These are phyloP conservation scores for Arthrocladium fulminans DNA, from an alignment of 2,329 filamentous ascomycete genomes.

Conservation along the genomic window DNA sequence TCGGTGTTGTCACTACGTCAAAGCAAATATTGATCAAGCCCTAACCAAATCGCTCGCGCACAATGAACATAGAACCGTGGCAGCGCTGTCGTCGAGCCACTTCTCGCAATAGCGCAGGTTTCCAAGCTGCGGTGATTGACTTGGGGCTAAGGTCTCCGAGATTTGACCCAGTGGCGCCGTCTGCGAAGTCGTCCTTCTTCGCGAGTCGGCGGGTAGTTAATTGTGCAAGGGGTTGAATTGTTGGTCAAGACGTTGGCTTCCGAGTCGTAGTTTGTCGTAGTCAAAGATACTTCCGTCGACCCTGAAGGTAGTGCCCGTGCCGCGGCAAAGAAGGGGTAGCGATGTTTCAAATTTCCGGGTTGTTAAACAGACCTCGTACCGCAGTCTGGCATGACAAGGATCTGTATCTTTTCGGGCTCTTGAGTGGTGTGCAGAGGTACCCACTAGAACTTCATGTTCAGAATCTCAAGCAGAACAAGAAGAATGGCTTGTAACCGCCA, in stretches of 20 bases:
- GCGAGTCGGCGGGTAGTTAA: neutral
- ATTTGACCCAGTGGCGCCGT: neutral
- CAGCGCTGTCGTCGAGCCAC: neutral
- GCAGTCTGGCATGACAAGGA: neutral
- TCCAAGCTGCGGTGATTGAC: neutral
- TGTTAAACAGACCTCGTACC: neutral
- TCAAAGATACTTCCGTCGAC: neutral
- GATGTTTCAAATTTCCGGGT: slow-evolving; percentile 2
- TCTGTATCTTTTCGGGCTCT: neutral
- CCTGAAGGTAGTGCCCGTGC: neutral
- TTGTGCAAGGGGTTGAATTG: too few relatives aligned
- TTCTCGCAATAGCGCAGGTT: neutral
- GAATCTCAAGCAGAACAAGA: too few relatives aligned
- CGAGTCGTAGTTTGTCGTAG: neutral
- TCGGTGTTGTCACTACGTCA: neutral
- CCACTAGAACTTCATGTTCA: too few relatives aligned
- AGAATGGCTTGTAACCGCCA: too few relatives aligned
- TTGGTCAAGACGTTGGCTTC: too few relatives aligned
- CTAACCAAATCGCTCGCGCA: neutral
- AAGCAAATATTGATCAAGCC: neutral
- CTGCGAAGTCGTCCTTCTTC: neutral
- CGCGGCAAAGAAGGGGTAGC: neutral
- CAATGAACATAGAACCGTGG: neutral
- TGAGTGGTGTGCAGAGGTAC: neutral
- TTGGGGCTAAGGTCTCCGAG: neutral